Conservation (phyloP, 2,329 filamentous ascomycete species). For the Monilinia fructicola region DNA sequence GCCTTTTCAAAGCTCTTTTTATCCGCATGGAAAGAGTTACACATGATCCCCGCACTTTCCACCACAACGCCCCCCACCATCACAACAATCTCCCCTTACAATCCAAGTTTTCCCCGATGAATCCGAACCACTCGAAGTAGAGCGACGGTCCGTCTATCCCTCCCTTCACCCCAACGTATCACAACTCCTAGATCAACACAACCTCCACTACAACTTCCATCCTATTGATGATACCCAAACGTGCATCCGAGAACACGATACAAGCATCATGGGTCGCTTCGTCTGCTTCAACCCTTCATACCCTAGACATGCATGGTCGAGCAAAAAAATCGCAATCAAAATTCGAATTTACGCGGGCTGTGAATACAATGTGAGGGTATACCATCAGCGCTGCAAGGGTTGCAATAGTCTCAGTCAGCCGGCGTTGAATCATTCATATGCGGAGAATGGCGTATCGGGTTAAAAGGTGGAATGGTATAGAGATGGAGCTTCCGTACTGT, state of each 20-base stretch:
- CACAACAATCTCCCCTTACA: not conserved
- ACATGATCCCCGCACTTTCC: not conserved
- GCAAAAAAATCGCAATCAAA: constrained; percentile 45
- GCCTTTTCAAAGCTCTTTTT: not conserved
- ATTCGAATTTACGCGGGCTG: constrained; percentile 44
- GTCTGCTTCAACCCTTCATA: constrained; percentile 42
- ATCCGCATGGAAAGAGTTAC: not conserved
- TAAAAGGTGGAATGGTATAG: constrained; percentile 43
- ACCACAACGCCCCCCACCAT: not conserved
- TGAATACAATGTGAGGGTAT: constrained; percentile 48
- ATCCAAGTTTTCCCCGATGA: not conserved
- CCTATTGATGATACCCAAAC: constrained; percentile 35
- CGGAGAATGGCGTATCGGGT: constrained; percentile 46
- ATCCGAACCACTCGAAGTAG: not conserved
- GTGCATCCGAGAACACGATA: constrained; percentile 41
- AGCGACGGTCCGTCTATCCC: constrained; percentile 36
- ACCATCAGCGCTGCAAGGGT: constrained; percentile 44
- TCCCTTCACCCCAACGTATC: constrained; percentile 40
- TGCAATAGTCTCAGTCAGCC: constrained; percentile 43
- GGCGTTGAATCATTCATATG: constrained; percentile 43
- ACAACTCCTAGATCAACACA: constrained; percentile 37
- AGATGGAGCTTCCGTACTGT: constrained; percentile 23
- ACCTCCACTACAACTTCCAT: constrained; percentile 41
- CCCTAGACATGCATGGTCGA: constrained; percentile 41
- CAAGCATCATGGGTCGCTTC: constrained; percentile 47